Percentiles rank a stretch among this genome's conserved stretches.
phyloP scores from a whole-genome alignment of 495 filamentous ascomycete genomes.

The Hypoxylon perforatum region DNA sequence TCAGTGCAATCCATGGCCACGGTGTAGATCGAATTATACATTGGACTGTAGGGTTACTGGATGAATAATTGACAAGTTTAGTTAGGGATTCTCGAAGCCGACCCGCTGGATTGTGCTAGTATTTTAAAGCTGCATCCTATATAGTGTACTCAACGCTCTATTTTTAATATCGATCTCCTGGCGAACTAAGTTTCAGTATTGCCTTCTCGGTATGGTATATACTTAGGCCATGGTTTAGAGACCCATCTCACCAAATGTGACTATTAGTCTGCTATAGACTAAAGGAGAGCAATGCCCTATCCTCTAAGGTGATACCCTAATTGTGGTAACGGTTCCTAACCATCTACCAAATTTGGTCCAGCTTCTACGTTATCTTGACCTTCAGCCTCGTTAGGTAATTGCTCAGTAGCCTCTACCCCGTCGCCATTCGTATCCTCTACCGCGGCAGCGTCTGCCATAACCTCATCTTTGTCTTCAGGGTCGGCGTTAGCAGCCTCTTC shows the following conservation, averaged over 20 bases:
- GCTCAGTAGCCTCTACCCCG: neutral
- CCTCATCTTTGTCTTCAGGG: slow-evolving; percentile 37
- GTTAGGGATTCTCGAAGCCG: neutral
- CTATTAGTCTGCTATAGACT: too few species aligned
- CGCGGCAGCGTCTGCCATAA: slow-evolving; percentile 25
- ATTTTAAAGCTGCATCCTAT: slow-evolving; percentile 10
- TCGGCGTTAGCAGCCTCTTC: slow-evolving; percentile 41
- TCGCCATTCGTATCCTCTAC: slow-evolving; percentile 25
- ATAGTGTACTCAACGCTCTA: slow-evolving; percentile 14
- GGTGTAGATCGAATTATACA: slow-evolving; percentile 82
- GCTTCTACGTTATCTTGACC: neutral
- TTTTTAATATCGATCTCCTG: neutral
- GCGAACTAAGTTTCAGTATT: slow-evolving; percentile 6
- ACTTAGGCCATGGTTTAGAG: neutral
- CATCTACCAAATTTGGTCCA: neutral
- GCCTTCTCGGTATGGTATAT: neutral
- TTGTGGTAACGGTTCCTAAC: neutral
- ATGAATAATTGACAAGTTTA: slow-evolving; percentile 45
- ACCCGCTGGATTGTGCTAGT: slow-evolving; percentile 8
- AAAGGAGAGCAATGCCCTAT: too few species aligned
- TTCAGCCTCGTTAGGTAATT: slow-evolving; percentile 9
- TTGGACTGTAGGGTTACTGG: slow-evolving; percentile 79
- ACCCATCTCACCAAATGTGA: too few species aligned
- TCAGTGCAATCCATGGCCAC: slow-evolving; percentile 88
- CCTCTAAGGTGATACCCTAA: too few species aligned